A percentile compares a stretch with the other conserved stretches of the same genome.
These are phyloP conservation scores for Rhodomyrtus psidioides DNA, from an alignment of 441 rosid genomes.

Conservation along the genomic window DNA sequence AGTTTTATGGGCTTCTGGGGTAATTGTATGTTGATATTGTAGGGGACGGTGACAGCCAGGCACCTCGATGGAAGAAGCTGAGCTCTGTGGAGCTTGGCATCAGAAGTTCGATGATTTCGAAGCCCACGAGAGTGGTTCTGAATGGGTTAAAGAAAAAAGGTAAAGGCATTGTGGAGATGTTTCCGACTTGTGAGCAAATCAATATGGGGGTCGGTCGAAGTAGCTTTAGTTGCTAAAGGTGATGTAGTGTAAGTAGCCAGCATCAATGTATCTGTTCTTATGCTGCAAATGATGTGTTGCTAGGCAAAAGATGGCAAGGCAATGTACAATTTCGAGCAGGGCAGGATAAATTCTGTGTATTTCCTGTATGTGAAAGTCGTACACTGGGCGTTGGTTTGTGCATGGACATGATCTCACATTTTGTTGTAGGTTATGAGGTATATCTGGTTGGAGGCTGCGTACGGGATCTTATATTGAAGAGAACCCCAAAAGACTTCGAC, in stretches of 20 bases:
- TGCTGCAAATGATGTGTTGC: not conserved
- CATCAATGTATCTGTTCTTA: not conserved
- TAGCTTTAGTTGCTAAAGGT: not conserved
- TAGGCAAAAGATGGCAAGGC: not conserved
- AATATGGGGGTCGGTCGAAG: not conserved
- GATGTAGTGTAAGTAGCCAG: not conserved
- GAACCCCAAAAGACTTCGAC: constrained; percentile 33
- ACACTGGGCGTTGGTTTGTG: not conserved
- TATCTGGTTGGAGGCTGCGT: constrained; percentile 37
- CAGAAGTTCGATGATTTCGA: constrained; percentile 24
- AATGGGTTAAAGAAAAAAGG: constrained; percentile 26
- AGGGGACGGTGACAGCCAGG: not conserved
- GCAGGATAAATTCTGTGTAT: not conserved
- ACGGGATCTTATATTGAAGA: constrained; percentile 36
- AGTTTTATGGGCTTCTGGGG: not conserved
- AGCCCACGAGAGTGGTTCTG: constrained; percentile 28
- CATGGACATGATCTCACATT: not conserved
- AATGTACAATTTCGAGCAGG: not conserved
- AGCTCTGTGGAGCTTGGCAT: constrained; percentile 16
- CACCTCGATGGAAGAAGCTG: constrained; percentile 22
- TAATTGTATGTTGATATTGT: not conserved
- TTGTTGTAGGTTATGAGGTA: constrained; percentile 25
- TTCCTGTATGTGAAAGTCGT: not conserved
- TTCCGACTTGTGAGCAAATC: not conserved
- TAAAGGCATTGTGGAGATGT: not conserved